phyloP scores from a whole-genome alignment of 129 eudicot species.

The Pittosporum tobira region DNA sequence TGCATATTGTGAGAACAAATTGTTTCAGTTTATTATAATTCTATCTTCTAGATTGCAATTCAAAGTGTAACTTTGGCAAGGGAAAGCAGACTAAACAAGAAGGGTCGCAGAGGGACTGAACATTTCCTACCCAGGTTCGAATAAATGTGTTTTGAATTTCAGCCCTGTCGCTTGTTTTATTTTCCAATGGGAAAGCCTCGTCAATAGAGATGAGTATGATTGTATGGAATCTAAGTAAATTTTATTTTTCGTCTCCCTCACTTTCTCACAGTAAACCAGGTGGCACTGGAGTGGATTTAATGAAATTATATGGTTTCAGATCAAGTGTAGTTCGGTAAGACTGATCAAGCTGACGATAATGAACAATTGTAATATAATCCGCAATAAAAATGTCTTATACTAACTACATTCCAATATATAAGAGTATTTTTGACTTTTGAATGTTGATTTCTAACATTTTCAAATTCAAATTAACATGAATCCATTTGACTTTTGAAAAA shows the following conservation, averaged over 20 bases:
- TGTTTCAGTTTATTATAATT: neutral
- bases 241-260: conserved; percentile 2
- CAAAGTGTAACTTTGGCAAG: conserved; percentile 80
- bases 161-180: neutral
- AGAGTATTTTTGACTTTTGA: too few relatives aligned
- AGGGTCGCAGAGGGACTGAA: conserved; percentile 69
- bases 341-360: too few relatives aligned
- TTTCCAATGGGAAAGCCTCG: neutral
- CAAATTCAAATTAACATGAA: too few relatives aligned
- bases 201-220: neutral
- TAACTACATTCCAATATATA: too few relatives aligned
- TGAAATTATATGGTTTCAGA: conserved; percentile 71
- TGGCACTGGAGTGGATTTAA: conserved; percentile 64
- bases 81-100: conserved; percentile 68
- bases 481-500: too few relatives aligned
- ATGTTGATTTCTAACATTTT: too few relatives aligned
- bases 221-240: neutral
- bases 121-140: conserved; percentile 52
- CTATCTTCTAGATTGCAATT: conserved; percentile 52
- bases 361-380: too few relatives aligned
- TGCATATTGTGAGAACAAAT: neutral
- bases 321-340: conserved; percentile 80
- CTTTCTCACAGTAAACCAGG: conserved; percentile 60
- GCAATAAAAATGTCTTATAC: too few relatives aligned
- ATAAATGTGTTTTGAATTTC: neutral